Evolutionary conservation across 2,329 filamentous ascomycete genomes (phyloP).

Genomic region (Arachnomyces sp.): DNA sequence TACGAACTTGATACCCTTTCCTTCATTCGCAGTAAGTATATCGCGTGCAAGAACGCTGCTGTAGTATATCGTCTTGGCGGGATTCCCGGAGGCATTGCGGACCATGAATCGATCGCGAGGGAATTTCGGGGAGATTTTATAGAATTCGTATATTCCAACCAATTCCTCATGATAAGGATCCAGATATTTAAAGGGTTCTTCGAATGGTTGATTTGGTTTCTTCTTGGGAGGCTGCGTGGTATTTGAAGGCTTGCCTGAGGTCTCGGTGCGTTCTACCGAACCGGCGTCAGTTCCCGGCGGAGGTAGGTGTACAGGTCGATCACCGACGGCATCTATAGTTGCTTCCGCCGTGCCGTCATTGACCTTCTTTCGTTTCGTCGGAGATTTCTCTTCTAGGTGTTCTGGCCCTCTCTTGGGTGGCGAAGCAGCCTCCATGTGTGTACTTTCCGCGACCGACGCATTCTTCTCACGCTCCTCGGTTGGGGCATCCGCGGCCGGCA

Average conservation of each 20-base stretch:
- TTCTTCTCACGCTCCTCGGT: conserved; percentile 27
- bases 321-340: conserved; percentile 20
- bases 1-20: conserved; percentile 86
- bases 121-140: conserved; percentile 75
- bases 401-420: conserved; percentile 28
- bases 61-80: conserved; percentile 95
- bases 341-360: conserved; percentile 31
- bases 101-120: conserved; percentile 92
- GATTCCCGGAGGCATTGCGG: conserved; percentile 79
- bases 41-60: conserved; percentile 76
- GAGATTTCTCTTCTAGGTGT: conserved; percentile 28
- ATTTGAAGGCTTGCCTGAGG: conserved; percentile 15
- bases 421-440: conserved; percentile 19
- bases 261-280: conserved; percentile 16
- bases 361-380: conserved; percentile 38
- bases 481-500: conserved; percentile 21
- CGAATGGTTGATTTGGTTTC: conserved; percentile 48
- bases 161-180: conserved; percentile 67
- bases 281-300: conserved; percentile 19
- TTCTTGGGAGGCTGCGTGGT: conserved; percentile 23
- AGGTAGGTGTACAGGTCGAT: conserved; percentile 29
- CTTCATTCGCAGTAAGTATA: conserved; percentile 80
- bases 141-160: conserved; percentile 70
- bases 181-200: conserved; percentile 94
- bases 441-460: conserved; percentile 27